phyloP scores from a whole-genome alignment of 805 yeast species.

The Pichia paraexigua region DNA sequence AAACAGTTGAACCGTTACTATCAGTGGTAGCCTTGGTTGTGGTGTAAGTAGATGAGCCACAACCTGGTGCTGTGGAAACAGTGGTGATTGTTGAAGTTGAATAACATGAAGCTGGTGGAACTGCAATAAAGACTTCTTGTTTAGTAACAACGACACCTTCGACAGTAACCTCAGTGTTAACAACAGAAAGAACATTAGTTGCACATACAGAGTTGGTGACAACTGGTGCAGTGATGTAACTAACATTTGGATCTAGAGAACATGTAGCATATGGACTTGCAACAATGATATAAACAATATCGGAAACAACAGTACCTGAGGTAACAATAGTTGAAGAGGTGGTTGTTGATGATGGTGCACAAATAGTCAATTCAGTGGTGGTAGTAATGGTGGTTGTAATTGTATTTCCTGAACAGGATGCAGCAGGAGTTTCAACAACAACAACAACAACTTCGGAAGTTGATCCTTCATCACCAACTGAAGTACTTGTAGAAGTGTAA shows the following conservation, averaged over 20 bases:
- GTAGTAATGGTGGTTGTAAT: neutral
- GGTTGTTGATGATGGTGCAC: conserved; percentile 1
- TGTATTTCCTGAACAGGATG: neutral
- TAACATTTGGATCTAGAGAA: neutral
- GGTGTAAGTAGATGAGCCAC: conserved; percentile 3
- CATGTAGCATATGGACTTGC: neutral
- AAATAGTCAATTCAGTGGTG: neutral
- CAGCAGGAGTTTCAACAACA: no score
- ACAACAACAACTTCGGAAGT: no score
- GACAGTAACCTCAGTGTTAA: neutral
- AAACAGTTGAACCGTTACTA: neutral
- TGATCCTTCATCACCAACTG: no score
- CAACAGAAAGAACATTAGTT: neutral
- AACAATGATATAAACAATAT: neutral
- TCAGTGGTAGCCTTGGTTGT: neutral
- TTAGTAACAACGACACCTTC: neutral
- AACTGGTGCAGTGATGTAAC: neutral
- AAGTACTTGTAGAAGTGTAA: no score
- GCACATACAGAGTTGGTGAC: neutral
- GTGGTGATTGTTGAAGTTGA: neutral
- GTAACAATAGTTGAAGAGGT: neutral
- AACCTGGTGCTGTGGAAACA: neutral
- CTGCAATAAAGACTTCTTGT: neutral
- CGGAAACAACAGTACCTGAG: neutral
- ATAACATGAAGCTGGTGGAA: neutral